Evolutionary conservation across 768 basidiomycete genomes (phyloP).

Genomic region (Mycena maculata): DNA sequence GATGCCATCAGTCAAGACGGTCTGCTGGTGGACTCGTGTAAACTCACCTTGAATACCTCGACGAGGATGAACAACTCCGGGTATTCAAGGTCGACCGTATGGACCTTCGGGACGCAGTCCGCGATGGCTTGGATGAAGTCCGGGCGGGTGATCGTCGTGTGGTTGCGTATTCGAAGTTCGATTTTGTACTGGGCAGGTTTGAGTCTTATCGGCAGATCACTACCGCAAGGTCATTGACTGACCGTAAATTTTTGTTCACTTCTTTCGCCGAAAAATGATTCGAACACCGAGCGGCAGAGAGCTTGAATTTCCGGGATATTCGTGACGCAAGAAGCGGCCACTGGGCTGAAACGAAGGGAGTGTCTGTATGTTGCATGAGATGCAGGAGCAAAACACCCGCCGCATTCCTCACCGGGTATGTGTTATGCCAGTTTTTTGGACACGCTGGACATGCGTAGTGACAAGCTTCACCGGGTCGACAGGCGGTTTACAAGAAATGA

Average conservation of each 20-base stretch:
- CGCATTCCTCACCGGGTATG: slow-evolving; percentile 65
- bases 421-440: slow-evolving; percentile 70
- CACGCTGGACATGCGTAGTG: slow-evolving; percentile 68
- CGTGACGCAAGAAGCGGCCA: slow-evolving; percentile 74
- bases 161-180: slow-evolving; percentile 80
- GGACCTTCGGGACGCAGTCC: slow-evolving; percentile 73
- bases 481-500: slow-evolving; percentile 83
- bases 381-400: not conserved
- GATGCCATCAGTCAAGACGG: not conserved
- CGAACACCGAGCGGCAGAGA: slow-evolving; percentile 67
- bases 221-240: slow-evolving; percentile 19
- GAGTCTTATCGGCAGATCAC: slow-evolving; percentile 3
- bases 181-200: slow-evolving; percentile 75
- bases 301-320: slow-evolving; percentile 76
- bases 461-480: slow-evolving; percentile 82
- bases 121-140: slow-evolving; percentile 76
- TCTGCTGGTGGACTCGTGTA: not conserved
- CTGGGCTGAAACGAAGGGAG: slow-evolving; percentile 77
- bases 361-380: slow-evolving; percentile 55
- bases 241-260: slow-evolving; percentile 61
- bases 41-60: slow-evolving; percentile 83
- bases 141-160: slow-evolving; percentile 72
- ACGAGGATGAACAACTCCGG: slow-evolving; percentile 82
- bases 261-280: slow-evolving; percentile 61
- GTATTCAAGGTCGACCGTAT: slow-evolving; percentile 73